Evolutionary conservation across 2,329 filamentous ascomycete genomes (phyloP).

Genomic region (Furcasterigmium furcatum): DNA sequence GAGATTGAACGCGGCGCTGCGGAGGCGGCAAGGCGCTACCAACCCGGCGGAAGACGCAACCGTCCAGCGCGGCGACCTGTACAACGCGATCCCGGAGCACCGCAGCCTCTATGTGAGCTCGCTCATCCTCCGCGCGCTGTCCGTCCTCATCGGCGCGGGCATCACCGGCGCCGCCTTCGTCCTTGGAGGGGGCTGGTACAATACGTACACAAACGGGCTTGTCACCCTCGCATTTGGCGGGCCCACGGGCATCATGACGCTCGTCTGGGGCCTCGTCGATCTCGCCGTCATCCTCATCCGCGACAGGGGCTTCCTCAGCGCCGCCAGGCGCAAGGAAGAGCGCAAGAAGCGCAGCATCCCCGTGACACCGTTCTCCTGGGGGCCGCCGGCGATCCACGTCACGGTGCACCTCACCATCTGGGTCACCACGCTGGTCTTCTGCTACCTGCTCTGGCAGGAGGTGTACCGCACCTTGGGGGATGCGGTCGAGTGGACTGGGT

Average conservation of each 20-base stretch:
- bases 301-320: constrained; percentile 7
- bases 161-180: constrained; percentile 2
- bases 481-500: background rate
- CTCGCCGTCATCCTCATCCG: constrained; percentile 4
- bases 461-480: background rate
- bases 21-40: no score
- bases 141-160: constrained; percentile 4
- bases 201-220: no score
- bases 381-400: constrained; percentile 2
- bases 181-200: background rate
- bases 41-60: no score
- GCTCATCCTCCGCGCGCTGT: constrained; percentile 7
- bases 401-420: constrained; percentile 8
- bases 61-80: constrained; percentile 6
- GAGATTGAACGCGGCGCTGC: no score
- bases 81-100: constrained; percentile 11
- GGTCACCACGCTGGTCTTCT: background rate
- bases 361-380: constrained; percentile 6
- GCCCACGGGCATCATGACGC: constrained; percentile 4
- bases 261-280: constrained; percentile 7
- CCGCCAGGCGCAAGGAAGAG: background rate
- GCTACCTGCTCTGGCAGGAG: background rate
- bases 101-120: constrained; percentile 9
- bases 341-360: constrained; percentile 1
- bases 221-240: no score